Evolutionary conservation across 192 early-diverging fungal genomes (phyloP).

Genomic region (Coemansia sp.): DNA sequence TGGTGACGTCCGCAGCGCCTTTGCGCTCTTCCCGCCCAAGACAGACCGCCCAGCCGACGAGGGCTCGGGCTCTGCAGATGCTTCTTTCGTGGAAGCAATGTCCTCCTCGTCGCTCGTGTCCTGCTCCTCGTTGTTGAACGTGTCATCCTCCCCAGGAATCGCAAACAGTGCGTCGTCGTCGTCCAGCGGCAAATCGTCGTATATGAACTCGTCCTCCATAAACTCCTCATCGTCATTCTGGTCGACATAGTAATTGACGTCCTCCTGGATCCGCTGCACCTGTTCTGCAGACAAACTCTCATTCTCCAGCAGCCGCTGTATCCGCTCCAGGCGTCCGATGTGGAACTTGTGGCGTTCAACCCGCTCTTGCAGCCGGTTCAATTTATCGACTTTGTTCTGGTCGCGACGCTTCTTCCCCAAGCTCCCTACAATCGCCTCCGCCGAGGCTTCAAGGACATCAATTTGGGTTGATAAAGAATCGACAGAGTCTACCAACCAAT

Average conservation of each 20-base stretch:
- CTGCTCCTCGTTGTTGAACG: conserved; percentile 18
- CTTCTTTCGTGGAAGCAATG: conserved; percentile 5
- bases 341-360: conserved; percentile 93
- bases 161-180: conserved; percentile 86
- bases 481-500: conserved; percentile 83
- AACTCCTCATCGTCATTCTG: conserved; percentile 89
- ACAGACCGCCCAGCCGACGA: conserved; percentile 13
- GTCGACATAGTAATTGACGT: conserved; percentile 92
- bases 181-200: conserved; percentile 90
- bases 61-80: conserved; percentile 26
- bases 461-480: conserved; percentile 87
- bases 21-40: conserved; percentile 25
- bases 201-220: conserved; percentile 91
- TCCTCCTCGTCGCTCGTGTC: conserved; percentile 25
- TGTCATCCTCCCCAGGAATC: conserved; percentile 70
- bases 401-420: conserved; percentile 84
- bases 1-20: conserved; percentile 3
- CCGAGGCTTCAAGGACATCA: conserved; percentile 90
- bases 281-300: conserved; percentile 84
- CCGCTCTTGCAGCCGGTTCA: conserved; percentile 69
- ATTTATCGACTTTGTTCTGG: conserved; percentile 70
- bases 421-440: conserved; percentile 69
- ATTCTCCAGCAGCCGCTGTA: conserved; percentile 92
- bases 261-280: conserved; percentile 80
- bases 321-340: conserved; percentile 87